Evolutionary conservation across 257 asterid genomes (phyloP).

Genomic region (Solanum piurae): DNA sequence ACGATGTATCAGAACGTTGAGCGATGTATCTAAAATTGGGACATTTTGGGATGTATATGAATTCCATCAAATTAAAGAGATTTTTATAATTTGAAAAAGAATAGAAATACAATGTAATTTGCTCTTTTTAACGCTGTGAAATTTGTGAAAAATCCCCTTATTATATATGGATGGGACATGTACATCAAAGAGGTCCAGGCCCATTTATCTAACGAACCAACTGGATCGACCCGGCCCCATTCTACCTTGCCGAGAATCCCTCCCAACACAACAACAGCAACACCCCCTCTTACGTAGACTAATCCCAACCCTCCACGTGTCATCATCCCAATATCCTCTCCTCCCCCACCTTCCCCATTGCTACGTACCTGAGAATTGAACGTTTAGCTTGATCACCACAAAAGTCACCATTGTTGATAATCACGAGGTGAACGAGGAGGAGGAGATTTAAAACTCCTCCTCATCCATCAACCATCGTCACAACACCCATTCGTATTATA

Average conservation of each 20-base stretch:
- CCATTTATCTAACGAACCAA: not conserved
- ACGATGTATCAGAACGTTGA: too few species aligned
- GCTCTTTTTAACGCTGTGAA: not conserved
- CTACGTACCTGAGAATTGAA: conserved; percentile 11
- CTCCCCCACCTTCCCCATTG: not conserved
- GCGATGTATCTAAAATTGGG: rapidly evolving
- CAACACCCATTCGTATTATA: not conserved
- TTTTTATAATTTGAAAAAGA: not conserved
- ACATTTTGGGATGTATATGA: not conserved
- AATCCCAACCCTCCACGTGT: not conserved
- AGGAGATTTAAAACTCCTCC: not conserved
- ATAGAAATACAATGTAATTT: too few species aligned
- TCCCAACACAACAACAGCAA: not conserved
- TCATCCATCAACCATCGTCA: not conserved
- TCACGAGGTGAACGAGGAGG: not conserved
- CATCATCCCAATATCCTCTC: not conserved
- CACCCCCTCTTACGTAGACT: not conserved
- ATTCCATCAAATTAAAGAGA: not conserved
- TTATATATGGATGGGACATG: conserved; percentile 21
- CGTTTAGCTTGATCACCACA: conserved; percentile 3
- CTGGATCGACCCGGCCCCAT: not conserved
- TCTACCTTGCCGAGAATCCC: conserved; percentile 1
- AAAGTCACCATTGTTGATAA: not conserved
- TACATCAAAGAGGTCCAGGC: conserved; percentile 18
- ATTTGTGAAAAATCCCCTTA: not conserved